phyloP scores from a whole-genome alignment of 2,329 filamentous ascomycete species.

The Botryosphaeria agaves region DNA sequence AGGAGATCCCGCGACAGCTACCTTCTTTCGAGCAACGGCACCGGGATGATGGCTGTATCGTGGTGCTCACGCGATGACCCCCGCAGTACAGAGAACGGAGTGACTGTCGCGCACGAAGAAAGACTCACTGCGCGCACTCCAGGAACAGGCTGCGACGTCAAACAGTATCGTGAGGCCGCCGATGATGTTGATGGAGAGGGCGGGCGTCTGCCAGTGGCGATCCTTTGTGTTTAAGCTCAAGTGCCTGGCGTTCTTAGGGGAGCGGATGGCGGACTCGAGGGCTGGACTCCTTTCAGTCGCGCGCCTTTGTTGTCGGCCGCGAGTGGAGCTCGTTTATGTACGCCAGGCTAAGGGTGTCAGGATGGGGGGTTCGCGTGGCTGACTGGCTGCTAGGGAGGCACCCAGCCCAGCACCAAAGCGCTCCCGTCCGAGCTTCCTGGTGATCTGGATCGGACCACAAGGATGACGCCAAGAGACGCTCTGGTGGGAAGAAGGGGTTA shows the following conservation, averaged over 20 bases:
- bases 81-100: constrained; percentile 1
- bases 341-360: constrained; percentile 20
- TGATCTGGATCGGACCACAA: constrained; percentile 22
- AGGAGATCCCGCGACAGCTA: constrained; percentile 1
- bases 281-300: constrained; percentile 25
- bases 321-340: constrained; percentile 24
- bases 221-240: constrained; percentile 34
- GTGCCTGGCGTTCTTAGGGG: constrained; percentile 23
- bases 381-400: constrained; percentile 20
- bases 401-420: constrained; percentile 22
- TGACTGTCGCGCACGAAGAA: too few species aligned
- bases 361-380: constrained; percentile 23
- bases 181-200: constrained; percentile 3
- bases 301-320: constrained; percentile 14
- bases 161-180: too few species aligned
- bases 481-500: constrained; percentile 11
- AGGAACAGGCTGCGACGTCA: too few species aligned
- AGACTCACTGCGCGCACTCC: too few species aligned
- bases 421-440: constrained; percentile 20
- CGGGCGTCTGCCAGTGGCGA: constrained; percentile 17
- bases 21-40: not conserved
- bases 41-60: not conserved
- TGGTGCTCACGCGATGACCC: not conserved
- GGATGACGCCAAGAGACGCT: constrained; percentile 17
- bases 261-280: constrained; percentile 25